phyloP scores from a whole-genome alignment of 441 rosid genomes.

The Mallotus repandus region DNA sequence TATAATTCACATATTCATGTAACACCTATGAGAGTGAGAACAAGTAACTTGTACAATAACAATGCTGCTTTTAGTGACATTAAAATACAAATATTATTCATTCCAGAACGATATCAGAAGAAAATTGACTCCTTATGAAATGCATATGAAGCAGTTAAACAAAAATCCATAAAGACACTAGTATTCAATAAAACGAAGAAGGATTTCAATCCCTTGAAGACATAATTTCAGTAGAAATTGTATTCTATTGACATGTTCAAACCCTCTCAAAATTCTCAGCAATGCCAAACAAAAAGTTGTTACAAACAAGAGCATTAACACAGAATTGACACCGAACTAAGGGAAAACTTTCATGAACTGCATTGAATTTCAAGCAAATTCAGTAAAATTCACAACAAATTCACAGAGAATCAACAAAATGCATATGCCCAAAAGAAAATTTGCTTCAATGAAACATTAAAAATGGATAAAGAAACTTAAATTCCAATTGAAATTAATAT shows the following conservation, averaged over 20 bases:
- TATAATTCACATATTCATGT: no score
- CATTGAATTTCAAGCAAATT: conserved; percentile 1
- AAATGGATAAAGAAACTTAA: neutral
- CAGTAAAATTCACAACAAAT: neutral
- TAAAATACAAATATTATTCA: neutral
- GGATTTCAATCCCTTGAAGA: neutral
- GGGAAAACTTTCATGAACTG: conserved; percentile 6
- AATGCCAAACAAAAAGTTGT: neutral
- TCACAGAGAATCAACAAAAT: neutral
- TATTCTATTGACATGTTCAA: neutral
- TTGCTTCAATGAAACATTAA: no score
- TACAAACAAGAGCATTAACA: neutral
- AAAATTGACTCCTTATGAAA: neutral
- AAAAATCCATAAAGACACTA: neutral
- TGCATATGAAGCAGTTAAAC: neutral
- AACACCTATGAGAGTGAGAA: neutral
- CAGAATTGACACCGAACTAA: neutral
- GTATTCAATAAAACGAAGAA: neutral
- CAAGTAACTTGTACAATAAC: neutral
- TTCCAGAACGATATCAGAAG: neutral
- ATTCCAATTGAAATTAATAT: neutral
- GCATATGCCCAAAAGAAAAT: neutral
- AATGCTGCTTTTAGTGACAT: neutral
- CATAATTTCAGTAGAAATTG: neutral
- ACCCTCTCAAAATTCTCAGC: neutral